Conservation (phyloP, 2,329 filamentous ascomycete species). For the Boeremia exigua region DNA sequence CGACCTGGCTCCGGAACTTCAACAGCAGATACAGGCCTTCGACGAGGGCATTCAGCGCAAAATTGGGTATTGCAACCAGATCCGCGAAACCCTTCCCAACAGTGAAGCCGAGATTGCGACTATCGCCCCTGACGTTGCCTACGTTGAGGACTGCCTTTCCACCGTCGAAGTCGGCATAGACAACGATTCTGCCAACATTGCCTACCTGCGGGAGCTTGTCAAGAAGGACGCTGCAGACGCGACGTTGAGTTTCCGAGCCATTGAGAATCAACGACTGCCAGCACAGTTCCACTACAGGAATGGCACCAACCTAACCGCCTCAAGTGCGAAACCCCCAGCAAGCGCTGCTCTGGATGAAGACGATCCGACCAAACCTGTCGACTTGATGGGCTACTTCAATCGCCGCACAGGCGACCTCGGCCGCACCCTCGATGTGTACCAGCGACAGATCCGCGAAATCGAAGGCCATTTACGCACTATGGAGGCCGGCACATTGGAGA, state of each 20-base stretch:
- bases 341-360: conserved; percentile 47
- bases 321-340: conserved; percentile 34
- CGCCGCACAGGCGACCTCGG: conserved; percentile 50
- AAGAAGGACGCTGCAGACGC: conserved; percentile 73
- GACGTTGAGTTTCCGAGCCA: conserved; percentile 73
- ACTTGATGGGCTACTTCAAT: conserved; percentile 56
- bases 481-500: conserved; percentile 52
- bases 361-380: conserved; percentile 46
- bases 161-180: conserved; percentile 68
- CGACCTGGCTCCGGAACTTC: conserved; percentile 82
- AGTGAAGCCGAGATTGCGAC: conserved; percentile 69
- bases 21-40: conserved; percentile 76
- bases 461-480: conserved; percentile 57
- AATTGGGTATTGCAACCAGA: conserved; percentile 76
- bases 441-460: conserved; percentile 54
- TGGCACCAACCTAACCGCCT: conserved; percentile 48
- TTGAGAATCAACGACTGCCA: conserved; percentile 77
- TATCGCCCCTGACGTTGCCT: conserved; percentile 69
- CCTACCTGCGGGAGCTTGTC: conserved; percentile 61
- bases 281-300: conserved; percentile 63
- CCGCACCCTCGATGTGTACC: conserved; percentile 49
- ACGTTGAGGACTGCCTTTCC: conserved; percentile 66
- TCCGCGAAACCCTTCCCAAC: conserved; percentile 68
- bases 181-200: conserved; percentile 67
- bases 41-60: conserved; percentile 82